Evolutionary conservation across 805 yeast genomes (phyloP).

Genomic region (Schwanniomyces sp.): DNA sequence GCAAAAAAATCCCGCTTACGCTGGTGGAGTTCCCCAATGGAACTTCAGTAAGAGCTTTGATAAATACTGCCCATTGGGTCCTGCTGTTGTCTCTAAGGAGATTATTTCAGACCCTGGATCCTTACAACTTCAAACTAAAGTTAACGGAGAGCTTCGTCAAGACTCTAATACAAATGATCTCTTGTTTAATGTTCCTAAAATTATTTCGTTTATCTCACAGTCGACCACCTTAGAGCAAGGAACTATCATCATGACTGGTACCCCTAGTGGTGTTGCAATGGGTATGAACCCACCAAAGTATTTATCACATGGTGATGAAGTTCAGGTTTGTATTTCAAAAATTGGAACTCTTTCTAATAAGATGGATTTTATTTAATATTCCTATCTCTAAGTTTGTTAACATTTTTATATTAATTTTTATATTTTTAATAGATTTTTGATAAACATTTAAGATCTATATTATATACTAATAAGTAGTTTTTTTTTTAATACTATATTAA

Average conservation of each 20-base stretch:
- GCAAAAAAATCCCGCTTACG: slow-evolving; percentile 45
- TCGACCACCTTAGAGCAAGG: slow-evolving; percentile 56
- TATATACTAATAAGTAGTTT: no score
- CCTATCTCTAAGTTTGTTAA: neutral
- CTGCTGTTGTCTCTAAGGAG: slow-evolving; percentile 44
- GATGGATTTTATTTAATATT: neutral
- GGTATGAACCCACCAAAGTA: slow-evolving; percentile 21
- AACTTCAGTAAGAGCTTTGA: slow-evolving; percentile 54
- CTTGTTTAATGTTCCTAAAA: slow-evolving; percentile 44
- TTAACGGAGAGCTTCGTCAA: slow-evolving; percentile 52
- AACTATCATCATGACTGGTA: slow-evolving; percentile 55
- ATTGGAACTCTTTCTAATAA: slow-evolving; percentile 2
- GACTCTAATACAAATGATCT: slow-evolving; percentile 46
- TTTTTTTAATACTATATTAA: neutral
- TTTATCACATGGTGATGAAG: neutral
- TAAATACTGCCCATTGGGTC: slow-evolving; percentile 59
- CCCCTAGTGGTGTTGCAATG: slow-evolving; percentile 31
- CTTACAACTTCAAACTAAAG: slow-evolving; percentile 37
- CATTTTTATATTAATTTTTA: no score
- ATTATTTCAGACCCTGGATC: slow-evolving; percentile 29
- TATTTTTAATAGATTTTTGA: no score
- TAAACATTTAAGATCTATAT: no score
- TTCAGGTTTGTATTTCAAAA: neutral
- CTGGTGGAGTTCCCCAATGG: slow-evolving; percentile 34
- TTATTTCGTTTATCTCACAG: slow-evolving; percentile 47